These are phyloP conservation scores for Thalassiosira ordinaria DNA, from an alignment of 352 stramenopile species.

Conservation along the genomic window DNA sequence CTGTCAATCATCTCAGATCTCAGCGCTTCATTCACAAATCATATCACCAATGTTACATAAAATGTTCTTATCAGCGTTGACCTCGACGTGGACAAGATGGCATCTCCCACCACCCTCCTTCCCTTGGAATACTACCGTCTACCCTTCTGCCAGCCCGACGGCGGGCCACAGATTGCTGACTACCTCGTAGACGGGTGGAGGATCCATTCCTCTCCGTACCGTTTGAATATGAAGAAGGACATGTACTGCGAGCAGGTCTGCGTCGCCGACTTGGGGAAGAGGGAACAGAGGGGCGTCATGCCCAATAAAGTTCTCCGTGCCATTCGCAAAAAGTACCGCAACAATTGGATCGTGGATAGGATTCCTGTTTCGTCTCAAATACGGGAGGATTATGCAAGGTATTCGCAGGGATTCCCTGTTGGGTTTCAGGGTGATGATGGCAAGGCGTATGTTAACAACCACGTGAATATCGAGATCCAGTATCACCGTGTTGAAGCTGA, in stretches of 20 bases:
- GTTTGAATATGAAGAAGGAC: conserved; percentile 93
- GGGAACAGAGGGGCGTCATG: conserved; percentile 64
- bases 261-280: conserved; percentile 77
- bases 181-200: conserved; percentile 98
- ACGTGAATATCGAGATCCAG: conserved; percentile 98
- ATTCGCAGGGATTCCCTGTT: conserved; percentile 89
- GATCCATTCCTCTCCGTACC: conserved; percentile 98
- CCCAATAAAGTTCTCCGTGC: conserved; percentile 90
- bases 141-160: conserved; percentile 90
- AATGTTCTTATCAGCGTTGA: conserved; percentile 68
- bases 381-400: conserved; percentile 84
- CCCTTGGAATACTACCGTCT: conserved; percentile 98
- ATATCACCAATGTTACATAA: too few species aligned
- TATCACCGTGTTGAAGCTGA: conserved; percentile 92
- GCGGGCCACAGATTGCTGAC: conserved; percentile 76
- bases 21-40: too few species aligned
- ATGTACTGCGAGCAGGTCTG: conserved; percentile 90
- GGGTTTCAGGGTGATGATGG: conserved; percentile 90
- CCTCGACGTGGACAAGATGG: conserved; percentile 88
- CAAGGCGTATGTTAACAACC: conserved; percentile 97
- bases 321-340: conserved; percentile 96
- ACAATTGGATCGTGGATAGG: conserved; percentile 99
- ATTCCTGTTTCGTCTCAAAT: conserved; percentile 90
- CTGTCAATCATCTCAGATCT: neutral
- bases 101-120: conserved; percentile 92